Evolutionary conservation across 495 filamentous ascomycete genomes (phyloP).

Genomic region (Astrothelium macrocarpum): DNA sequence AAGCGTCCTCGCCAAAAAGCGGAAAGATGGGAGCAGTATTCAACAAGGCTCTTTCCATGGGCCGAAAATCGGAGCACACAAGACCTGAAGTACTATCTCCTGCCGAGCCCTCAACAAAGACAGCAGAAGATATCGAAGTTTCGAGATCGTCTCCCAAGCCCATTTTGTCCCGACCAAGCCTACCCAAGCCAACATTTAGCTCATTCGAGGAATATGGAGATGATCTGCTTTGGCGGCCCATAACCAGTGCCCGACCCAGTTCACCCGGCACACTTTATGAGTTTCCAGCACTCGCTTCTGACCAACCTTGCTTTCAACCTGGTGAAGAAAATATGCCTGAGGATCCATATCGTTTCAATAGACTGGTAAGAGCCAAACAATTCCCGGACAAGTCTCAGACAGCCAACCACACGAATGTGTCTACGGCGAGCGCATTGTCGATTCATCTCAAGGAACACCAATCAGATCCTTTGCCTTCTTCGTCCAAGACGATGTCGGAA

Average conservation of each 20-base stretch:
- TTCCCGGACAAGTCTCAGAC: neutral
- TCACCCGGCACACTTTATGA: too few relatives aligned
- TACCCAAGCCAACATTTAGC: neutral
- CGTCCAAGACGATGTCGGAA: neutral
- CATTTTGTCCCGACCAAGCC: neutral
- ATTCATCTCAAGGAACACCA: neutral
- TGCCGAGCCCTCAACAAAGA: neutral
- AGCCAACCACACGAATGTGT: neutral
- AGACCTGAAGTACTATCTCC: neutral
- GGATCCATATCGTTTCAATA: too few relatives aligned
- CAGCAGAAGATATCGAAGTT: neutral
- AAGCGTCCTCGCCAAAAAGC: neutral
- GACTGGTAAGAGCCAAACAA: too few relatives aligned
- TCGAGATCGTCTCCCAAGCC: neutral
- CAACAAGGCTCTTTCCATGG: neutral
- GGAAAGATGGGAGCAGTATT: neutral
- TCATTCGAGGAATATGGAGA: conserved; percentile 2
- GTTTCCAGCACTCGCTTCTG: too few relatives aligned
- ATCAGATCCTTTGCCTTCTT: neutral
- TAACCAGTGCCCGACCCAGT: neutral
- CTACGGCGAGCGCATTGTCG: neutral
- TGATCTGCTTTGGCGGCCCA: neutral
- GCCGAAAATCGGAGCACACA: neutral
- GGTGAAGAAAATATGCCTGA: neutral
- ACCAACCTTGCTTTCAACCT: too few relatives aligned